Base-by-base conservation (phyloP, 2,329 filamentous ascomycete species). In the Penicillium griseofulvum region DNA sequence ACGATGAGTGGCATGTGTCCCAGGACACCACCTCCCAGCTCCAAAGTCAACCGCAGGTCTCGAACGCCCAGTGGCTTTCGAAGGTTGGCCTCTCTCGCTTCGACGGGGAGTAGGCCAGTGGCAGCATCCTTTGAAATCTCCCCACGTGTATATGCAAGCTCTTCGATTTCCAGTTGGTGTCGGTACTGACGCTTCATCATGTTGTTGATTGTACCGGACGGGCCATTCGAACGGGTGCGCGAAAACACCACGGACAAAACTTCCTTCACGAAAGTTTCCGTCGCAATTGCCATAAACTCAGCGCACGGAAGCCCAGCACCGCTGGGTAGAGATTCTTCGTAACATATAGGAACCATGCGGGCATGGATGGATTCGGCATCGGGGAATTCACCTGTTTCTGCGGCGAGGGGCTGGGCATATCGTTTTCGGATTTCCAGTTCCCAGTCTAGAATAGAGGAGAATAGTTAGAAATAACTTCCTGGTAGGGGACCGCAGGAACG, bases 181-280 rank as follows among this genome's bases (percentile, higher is more conserved):
- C 85, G 85, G 73, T 93, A 97, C 55, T 85, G 87, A 62, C 87
- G 83, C 2, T 91, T 96, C 70, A 91, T 87, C 55, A 97, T 84
- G 79, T 88, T 90, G 34, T 81, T 81, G 39, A 83, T 83, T 39
- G 85, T 86, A 33, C 84, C 80, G 3, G 87, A 87, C 1, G 81
- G 78, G 1, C 81, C 83, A 58, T 87, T 86, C 28, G 74, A 76
- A 47, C 80, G 74, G 3, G 82, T 80, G 31, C 82, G 80, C 5
- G 77, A 76, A 57, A 85, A 80, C 14, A 86, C 75, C 33, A 76
- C 74, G 6, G 79, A 78, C 2, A 87, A 72, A 2, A 83, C 76
- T 64, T 85, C 81, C 68, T 87, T 87, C 55, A 87, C 77, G 65
- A 81, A 87, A 1, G 81, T 84, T 64, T 87, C 84, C 0, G 82